Conservation (phyloP, 345 rosid species). For the Populus simonii region DNA sequence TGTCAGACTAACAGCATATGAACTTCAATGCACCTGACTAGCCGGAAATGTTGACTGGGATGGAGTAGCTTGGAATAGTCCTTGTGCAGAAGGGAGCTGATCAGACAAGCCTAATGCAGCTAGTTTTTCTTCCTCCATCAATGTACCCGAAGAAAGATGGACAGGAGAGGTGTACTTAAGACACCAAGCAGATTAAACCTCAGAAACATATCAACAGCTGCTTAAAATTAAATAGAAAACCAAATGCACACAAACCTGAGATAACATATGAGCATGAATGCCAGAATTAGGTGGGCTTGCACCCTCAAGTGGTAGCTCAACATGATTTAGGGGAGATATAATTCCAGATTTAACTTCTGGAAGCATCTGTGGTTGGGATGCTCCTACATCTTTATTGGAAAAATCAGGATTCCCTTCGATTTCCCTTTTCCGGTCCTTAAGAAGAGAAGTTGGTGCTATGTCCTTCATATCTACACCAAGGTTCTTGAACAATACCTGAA, state of each 20-base stretch:
- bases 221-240: not conserved
- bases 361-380: slow-evolving; percentile 63
- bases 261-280: slow-evolving; percentile 54
- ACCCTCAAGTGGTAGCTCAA: slow-evolving; percentile 65
- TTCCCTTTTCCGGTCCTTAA: slow-evolving; percentile 89
- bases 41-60: slow-evolving; percentile 67
- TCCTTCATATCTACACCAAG: slow-evolving; percentile 92
- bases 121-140: slow-evolving; percentile 84
- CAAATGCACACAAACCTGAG: slow-evolving; percentile 60
- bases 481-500: slow-evolving; percentile 83
- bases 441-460: slow-evolving; percentile 77
- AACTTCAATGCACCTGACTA: slow-evolving; percentile 45
- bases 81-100: slow-evolving; percentile 79
- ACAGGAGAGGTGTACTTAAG: slow-evolving; percentile 65
- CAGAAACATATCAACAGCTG: not conserved
- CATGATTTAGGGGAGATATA: slow-evolving; percentile 58
- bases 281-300: slow-evolving; percentile 67
- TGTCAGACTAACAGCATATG: not conserved
- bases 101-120: slow-evolving; percentile 70
- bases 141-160: slow-evolving; percentile 54
- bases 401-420: slow-evolving; percentile 96
- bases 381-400: slow-evolving; percentile 81
- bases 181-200: slow-evolving; percentile 16
- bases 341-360: slow-evolving; percentile 71
- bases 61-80: slow-evolving; percentile 70